Percentiles rank a stretch among this genome's conserved stretches.
These are phyloP conservation scores for Rhynchosporium graminicola DNA, from an alignment of 2,329 filamentous ascomycete genomes.

Conservation along the genomic window DNA sequence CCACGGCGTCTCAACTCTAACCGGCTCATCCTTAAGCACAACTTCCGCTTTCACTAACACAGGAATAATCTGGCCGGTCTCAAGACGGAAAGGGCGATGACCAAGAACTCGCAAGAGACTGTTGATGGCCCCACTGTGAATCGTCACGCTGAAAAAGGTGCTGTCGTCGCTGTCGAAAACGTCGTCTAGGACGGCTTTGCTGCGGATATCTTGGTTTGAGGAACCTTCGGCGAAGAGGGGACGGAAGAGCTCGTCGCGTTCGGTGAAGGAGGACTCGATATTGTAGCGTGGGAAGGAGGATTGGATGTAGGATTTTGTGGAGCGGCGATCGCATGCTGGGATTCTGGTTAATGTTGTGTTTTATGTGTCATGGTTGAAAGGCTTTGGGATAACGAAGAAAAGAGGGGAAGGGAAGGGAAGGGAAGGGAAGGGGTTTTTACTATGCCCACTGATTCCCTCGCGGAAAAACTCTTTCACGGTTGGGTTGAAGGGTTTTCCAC, in stretches of 20 bases:
- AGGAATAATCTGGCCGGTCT: slow-evolving; percentile 67
- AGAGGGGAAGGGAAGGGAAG: neutral
- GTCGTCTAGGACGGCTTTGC: slow-evolving; percentile 55
- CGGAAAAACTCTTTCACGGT: slow-evolving; percentile 65
- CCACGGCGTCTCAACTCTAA: slow-evolving; percentile 28
- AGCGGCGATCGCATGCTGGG: slow-evolving; percentile 60
- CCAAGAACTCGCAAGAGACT: slow-evolving; percentile 56
- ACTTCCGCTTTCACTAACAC: slow-evolving; percentile 63
- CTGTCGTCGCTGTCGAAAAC: slow-evolving; percentile 54
- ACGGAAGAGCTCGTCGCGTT: slow-evolving; percentile 54
- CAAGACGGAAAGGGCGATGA: slow-evolving; percentile 60
- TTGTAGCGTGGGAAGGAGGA: slow-evolving; percentile 52
- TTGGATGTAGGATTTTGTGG: slow-evolving; percentile 54
- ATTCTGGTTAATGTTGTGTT: neutral
- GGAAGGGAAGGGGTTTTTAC: neutral
- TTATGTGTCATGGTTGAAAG: neutral
- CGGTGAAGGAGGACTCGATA: slow-evolving; percentile 63
- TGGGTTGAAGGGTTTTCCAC: slow-evolving; percentile 54
- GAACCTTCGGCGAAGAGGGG: slow-evolving; percentile 45
- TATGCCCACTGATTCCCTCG: slow-evolving; percentile 67
- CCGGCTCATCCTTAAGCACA: slow-evolving; percentile 28
- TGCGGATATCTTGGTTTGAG: slow-evolving; percentile 51
- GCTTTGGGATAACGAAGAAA: neutral
- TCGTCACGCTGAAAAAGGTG: slow-evolving; percentile 61
- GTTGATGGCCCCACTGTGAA: slow-evolving; percentile 59